Base-by-base conservation (phyloP, 2,329 filamentous ascomycete species). In the Cytospora leucostoma region DNA sequence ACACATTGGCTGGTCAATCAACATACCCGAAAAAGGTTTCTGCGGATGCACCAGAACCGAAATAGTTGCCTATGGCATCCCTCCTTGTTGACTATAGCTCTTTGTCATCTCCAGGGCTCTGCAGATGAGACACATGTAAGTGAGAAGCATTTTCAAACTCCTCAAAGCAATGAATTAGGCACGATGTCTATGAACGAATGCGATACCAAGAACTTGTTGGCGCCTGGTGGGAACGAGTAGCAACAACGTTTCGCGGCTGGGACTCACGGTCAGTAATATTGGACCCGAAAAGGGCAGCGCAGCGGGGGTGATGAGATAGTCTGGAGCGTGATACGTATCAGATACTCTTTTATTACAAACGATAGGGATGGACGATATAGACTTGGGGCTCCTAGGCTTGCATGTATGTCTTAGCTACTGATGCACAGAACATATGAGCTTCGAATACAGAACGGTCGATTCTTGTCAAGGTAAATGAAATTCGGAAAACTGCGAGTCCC, bases 391-490 rank as follows among this genome's bases (percentile, higher is more conserved):
- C 13, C 7, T 4, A 17, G 17, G 40, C 40, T 44, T 19, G 5
- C 0, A 8, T 3, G 7, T 21, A 47, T 19, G 44, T 47, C 8
- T 47, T 6, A 47, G n/a, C 4, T 11, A 11, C 10, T 21, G n/a
- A 19, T n/a, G 7, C 21, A 10, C 7, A 47, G n/a, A 19, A 47
- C 12, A 5, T n/a, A 47, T 2, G 44, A 21, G 11, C 17, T 11
- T 17, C 44, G 17, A 17, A 47, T 17, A 7, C n/a, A 59, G 27
- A 21, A 32, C 13, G 49, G n/a, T 49, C 34, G 12, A 1, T 32
- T 38, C 32, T 55, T 35, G 40, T 55, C 51, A 33, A 49, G 27
- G 34, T 53, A 56, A 27, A 57, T 62, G 49, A 54, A 35, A 62
- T 59, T 64, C 38, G 21, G 38, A 57, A 34, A 50, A 62, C 10